Evolutionary conservation across 163 green algal genomes (phyloP).

Genomic region (Prototheca cutis): DNA sequence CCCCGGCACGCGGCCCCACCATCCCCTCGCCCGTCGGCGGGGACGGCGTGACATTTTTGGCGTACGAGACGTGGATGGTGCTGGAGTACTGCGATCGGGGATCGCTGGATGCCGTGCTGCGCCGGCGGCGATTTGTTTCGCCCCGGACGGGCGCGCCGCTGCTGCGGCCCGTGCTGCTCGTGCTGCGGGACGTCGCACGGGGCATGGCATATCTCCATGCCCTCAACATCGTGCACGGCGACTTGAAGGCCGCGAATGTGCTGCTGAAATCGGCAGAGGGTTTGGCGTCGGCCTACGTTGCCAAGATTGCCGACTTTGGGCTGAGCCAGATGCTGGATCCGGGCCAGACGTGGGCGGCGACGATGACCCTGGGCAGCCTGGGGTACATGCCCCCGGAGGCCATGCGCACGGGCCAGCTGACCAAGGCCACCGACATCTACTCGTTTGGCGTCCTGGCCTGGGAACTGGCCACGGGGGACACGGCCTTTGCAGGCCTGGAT

Average conservation of each 20-base stretch:
- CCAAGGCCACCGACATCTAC: constrained; percentile 12
- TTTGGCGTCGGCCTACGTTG: neutral
- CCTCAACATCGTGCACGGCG: constrained; percentile 47
- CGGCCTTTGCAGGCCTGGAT: neutral
- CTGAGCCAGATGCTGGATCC: constrained; percentile 5
- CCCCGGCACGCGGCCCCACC: too few relatives aligned
- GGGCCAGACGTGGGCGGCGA: neutral
- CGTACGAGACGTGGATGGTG: constrained; percentile 12
- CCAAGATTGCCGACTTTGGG: constrained; percentile 15
- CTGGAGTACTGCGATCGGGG: constrained; percentile 29
- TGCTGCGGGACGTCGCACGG: constrained; percentile 11
- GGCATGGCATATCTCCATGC: constrained; percentile 23
- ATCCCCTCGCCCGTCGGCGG: too few relatives aligned
- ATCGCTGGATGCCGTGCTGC: constrained; percentile 15
- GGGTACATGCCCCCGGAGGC: constrained; percentile 25
- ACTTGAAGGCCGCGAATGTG: constrained; percentile 33
- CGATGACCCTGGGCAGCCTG: neutral
- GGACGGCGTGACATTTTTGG: too few relatives aligned
- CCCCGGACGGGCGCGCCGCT: neutral
- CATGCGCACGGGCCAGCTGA: constrained; percentile 4
- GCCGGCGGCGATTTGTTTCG: neutral
- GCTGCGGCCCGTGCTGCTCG: constrained; percentile 3
- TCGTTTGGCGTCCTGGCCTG: constrained; percentile 7
- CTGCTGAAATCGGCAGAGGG: constrained; percentile 16
- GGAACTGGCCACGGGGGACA: neutral